phyloP scores from a whole-genome alignment of 305 asterid genomes.

The Fraxinus latifolia region DNA sequence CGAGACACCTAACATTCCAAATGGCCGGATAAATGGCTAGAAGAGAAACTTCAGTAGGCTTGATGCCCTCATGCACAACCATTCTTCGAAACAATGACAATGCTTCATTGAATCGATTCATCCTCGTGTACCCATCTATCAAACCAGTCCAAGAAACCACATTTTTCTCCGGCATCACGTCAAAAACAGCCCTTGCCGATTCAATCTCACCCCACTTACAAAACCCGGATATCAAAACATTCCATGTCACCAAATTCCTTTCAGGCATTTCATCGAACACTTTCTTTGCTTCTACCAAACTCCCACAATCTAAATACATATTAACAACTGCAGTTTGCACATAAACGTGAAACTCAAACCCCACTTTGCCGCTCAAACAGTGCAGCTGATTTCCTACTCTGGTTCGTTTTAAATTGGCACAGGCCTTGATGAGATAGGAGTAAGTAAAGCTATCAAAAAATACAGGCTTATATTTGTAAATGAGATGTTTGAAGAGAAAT shows the following conservation, averaged over 20 bases:
- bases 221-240: slow-evolving; percentile 67
- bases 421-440: slow-evolving; percentile 67
- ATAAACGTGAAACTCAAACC: slow-evolving; percentile 52
- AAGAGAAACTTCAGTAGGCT: slow-evolving; percentile 67
- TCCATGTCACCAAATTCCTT: slow-evolving; percentile 70
- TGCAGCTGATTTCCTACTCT: slow-evolving; percentile 51
- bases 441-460: slow-evolving; percentile 68
- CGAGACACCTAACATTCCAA: slow-evolving; percentile 56
- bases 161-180: slow-evolving; percentile 66
- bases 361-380: slow-evolving; percentile 46
- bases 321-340: slow-evolving; percentile 73
- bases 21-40: slow-evolving; percentile 68
- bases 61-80: slow-evolving; percentile 50
- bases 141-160: slow-evolving; percentile 81
- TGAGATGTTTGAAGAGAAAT: slow-evolving; percentile 48
- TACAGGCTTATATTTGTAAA: slow-evolving; percentile 21
- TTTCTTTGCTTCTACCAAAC: slow-evolving; percentile 40
- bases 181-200: slow-evolving; percentile 49
- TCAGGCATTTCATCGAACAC: slow-evolving; percentile 72
- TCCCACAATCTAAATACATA: slow-evolving; percentile 58
- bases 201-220: slow-evolving; percentile 61
- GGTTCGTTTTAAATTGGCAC: slow-evolving; percentile 36
- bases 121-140: slow-evolving; percentile 68
- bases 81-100: slow-evolving; percentile 50
- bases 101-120: slow-evolving; percentile 43